Evolutionary conservation across 345 rosid species (phyloP).

Genomic region (Acer negundo): DNA sequence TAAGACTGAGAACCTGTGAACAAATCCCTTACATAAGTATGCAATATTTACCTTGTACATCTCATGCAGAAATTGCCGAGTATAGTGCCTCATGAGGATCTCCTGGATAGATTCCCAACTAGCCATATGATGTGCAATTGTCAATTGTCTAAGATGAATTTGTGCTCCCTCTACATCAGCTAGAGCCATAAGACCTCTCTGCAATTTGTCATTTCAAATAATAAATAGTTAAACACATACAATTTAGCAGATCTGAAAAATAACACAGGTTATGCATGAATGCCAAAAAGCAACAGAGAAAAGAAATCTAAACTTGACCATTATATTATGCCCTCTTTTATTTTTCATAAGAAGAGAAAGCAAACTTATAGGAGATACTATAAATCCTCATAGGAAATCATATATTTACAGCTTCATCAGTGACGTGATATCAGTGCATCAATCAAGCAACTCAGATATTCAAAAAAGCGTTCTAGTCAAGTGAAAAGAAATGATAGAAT

Average conservation of each 20-base stretch:
- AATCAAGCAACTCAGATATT: neutral
- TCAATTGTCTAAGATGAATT: constrained; percentile 78
- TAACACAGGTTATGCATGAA: neutral
- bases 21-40: neutral
- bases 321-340: too few relatives aligned
- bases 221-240: neutral
- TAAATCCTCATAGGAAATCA: neutral
- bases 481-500: neutral
- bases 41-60: constrained; percentile 77
- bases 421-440: neutral
- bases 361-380: neutral
- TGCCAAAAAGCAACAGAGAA: neutral
- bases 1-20: neutral
- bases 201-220: constrained; percentile 26
- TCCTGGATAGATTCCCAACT: constrained; percentile 94
- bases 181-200: constrained; percentile 96
- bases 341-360: neutral
- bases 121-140: constrained; percentile 83
- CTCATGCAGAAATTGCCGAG: constrained; percentile 90
- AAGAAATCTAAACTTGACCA: too few relatives aligned
- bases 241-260: neutral
- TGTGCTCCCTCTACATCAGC: constrained; percentile 96
- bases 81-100: constrained; percentile 80
- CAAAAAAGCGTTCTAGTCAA: neutral
- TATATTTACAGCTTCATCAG: neutral